Conservation (phyloP, 2,329 filamentous ascomycete species). For the Teratosphaeria epicoccoides region DNA sequence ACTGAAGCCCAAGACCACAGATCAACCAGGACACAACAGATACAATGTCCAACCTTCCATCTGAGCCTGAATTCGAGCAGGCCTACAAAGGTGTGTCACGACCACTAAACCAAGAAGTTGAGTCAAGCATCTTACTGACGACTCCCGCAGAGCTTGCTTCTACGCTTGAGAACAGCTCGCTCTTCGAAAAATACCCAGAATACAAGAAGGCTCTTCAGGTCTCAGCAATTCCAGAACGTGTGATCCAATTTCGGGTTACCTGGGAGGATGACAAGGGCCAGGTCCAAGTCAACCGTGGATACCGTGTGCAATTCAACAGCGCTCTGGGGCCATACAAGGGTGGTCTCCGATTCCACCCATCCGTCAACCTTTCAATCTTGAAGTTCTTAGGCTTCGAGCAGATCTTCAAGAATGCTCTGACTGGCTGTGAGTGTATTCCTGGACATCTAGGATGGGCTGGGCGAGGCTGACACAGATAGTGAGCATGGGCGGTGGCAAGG, state of each 20-base stretch:
- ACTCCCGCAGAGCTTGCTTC: constrained; percentile 66
- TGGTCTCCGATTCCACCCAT: constrained; percentile 87
- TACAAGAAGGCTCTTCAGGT: constrained; percentile 85
- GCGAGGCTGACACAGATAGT: constrained; percentile 39
- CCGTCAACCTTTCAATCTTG: constrained; percentile 65
- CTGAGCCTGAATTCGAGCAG: constrained; percentile 97
- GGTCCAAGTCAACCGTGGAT: constrained; percentile 86
- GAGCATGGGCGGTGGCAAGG: constrained; percentile 95
- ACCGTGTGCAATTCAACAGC: constrained; percentile 97
- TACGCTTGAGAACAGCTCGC: constrained; percentile 84
- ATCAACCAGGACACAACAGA: background rate
- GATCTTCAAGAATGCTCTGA: constrained; percentile 99
- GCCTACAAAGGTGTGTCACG: constrained; percentile 74
- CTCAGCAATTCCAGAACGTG: constrained; percentile 80
- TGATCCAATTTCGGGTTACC: constrained; percentile 93
- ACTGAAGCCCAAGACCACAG: background rate
- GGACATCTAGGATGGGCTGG: background rate
- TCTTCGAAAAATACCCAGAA: constrained; percentile 90
- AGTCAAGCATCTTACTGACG: background rate
- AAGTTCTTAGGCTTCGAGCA: constrained; percentile 99
- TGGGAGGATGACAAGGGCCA: constrained; percentile 87
- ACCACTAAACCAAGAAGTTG: background rate
- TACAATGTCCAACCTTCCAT: constrained; percentile 57
- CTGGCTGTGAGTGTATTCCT: constrained; percentile 57
- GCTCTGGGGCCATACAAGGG: constrained; percentile 97